These are phyloP conservation scores for Haberlea rhodopensis DNA, from an alignment of 257 asterid species.

Conservation along the genomic window DNA sequence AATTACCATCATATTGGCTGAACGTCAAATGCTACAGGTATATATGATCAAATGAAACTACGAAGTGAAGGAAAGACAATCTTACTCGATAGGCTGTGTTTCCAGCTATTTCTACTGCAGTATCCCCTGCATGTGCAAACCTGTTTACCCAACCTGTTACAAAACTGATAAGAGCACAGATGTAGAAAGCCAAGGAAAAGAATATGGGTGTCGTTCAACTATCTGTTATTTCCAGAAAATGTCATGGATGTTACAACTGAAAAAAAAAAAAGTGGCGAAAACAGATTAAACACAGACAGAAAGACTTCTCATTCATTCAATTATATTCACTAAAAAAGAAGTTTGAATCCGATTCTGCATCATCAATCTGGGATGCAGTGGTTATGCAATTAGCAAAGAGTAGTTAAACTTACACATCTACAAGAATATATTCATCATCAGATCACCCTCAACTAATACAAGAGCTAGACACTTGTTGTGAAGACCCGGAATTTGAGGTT, in stretches of 20 bases:
- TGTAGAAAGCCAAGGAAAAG: background rate
- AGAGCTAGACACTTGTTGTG: background rate
- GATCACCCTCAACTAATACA: background rate
- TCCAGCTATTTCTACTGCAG: conserved; percentile 92
- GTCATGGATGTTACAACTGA: too few species aligned
- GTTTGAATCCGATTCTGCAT: background rate
- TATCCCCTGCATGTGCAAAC: conserved; percentile 91
- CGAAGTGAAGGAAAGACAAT: conserved; percentile 5
- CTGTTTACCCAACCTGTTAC: conserved; percentile 93
- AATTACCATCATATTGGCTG: background rate
- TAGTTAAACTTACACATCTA: background rate
- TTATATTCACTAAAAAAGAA: too few species aligned
- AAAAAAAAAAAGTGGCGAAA: too few species aligned
- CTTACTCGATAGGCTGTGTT: conserved; percentile 82
- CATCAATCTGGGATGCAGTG: background rate
- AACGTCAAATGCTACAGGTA: background rate
- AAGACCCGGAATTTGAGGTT: too few species aligned
- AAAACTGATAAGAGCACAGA: conserved; percentile 23
- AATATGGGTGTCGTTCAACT: background rate
- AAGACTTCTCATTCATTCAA: too few species aligned
- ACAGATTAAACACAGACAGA: too few species aligned
- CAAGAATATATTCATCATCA: too few species aligned
- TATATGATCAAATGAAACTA: background rate
- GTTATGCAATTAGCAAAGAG: background rate
- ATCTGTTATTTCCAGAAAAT: too few species aligned